phyloP scores from a whole-genome alignment of 176 grass and related monocot species.

The barley (Hordeum vulgare) region DNA sequence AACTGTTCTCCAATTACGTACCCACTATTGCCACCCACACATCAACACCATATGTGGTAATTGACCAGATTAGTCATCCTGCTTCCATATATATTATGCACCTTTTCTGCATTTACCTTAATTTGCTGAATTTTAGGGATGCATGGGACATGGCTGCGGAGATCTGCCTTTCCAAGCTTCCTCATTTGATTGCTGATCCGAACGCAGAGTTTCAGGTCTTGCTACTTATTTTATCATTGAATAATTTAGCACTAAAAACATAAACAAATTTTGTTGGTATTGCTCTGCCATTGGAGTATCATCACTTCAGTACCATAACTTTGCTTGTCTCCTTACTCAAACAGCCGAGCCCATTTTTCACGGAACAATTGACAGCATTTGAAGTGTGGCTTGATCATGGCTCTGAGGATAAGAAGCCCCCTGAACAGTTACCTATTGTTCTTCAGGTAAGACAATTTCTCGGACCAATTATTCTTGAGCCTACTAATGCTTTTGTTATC shows the following conservation, averaged over 20 bases:
- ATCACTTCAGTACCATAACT: constrained; percentile 8
- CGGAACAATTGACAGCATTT: constrained; percentile 95
- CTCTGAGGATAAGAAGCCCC: constrained; percentile 84
- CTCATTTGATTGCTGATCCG: constrained; percentile 68
- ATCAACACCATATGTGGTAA: constrained; percentile 99
- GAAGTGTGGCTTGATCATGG: constrained; percentile 99
- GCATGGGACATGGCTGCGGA: constrained; percentile 99
- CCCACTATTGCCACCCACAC: constrained; percentile 72
- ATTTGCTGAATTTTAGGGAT: constrained; percentile 58
- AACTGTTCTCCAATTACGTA: constrained; percentile 91
- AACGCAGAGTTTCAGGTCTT: constrained; percentile 89
- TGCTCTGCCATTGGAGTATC: constrained; percentile 13
- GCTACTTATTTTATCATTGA: background rate
- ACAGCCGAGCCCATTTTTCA: constrained; percentile 97
- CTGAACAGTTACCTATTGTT: constrained; percentile 97
- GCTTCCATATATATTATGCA: constrained; percentile 5
- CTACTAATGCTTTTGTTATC: background rate
- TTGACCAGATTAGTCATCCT: background rate
- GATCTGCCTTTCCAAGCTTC: constrained; percentile 96
- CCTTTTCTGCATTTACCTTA: constrained; percentile 6
- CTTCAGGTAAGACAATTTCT: constrained; percentile 70
- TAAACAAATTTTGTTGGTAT: constrained; percentile 9
- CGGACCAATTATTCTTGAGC: background rate
- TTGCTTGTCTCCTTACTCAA: constrained; percentile 20
- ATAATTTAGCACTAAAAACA: constrained; percentile 6